Base-by-base conservation (phyloP, 805 yeast genomes). In the Myxozyma udenii region DNA sequence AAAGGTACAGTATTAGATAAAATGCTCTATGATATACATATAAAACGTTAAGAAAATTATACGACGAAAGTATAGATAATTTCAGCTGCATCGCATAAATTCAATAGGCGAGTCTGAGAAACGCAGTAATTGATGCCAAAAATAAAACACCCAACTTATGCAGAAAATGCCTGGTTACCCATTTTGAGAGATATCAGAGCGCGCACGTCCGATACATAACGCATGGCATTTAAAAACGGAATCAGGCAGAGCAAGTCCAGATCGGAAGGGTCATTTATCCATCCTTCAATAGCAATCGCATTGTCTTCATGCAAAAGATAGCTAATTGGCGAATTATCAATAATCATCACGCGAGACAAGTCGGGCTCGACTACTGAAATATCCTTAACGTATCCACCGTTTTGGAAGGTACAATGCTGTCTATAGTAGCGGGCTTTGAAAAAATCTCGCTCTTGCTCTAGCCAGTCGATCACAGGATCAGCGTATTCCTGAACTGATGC, bases 181-280 rank as follows among this genome's bases (percentile, higher is more conserved):
- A 53, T 44, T 3, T 64, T 52, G 58, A 91, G 73, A 5, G 95
- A 80, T 49, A 91, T 71, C 1, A 91, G 72, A 32, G 79, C 79
- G 58, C 97, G 73, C 21, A 91, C 96, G 68, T 91, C 98, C 6
- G 88, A 81, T 24, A 91, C 81, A 57, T 80, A 78, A 51, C 95
- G 75, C 62, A 93, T 69, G 24, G 91, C 83, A 62, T 82, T 78
- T 39, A 88, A 70, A 64, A 93, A 71, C 1, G 98, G 98, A 39
- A 93, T 68, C 46, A 93, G 70, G 62, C 88, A 83, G 68, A 93
- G 72, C 52, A 93, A 71, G 63, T 88, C 95, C 21, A 83, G 74
- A 65, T 93, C 98, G 33, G 84, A 79, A n/a, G 95, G 95, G 68
- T 93, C 98, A 64, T 86, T 87, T 57, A 93, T 88, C 98, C 98